phyloP scores from a whole-genome alignment of 2,329 filamentous ascomycete species.

The Venturia effusa region DNA sequence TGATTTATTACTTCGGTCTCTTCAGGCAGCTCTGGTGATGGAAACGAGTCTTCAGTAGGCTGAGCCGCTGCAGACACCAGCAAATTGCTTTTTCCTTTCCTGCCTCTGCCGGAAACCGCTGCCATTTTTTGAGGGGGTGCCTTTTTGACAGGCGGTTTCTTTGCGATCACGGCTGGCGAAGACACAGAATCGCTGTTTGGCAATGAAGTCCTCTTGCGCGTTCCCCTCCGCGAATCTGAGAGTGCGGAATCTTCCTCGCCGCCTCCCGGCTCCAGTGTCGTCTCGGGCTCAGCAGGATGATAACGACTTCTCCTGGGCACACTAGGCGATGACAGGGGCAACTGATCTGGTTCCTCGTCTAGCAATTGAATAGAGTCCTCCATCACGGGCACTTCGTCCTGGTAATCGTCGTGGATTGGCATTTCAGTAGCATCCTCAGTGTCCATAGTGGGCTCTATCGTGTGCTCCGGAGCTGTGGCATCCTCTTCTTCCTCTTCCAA shows the following conservation, averaged over 20 bases:
- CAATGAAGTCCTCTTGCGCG: neutral
- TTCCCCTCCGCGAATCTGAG: neutral
- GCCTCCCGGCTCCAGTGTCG: neutral
- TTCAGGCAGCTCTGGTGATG: neutral
- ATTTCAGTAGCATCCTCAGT: neutral
- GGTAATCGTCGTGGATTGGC: neutral
- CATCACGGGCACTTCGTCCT: neutral
- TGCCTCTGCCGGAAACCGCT: neutral
- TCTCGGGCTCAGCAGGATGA: neutral
- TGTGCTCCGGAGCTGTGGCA: neutral
- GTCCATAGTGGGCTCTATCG: neutral
- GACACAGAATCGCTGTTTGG: neutral
- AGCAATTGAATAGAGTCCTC: conserved; percentile 2
- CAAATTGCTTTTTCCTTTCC: neutral
- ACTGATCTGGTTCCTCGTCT: neutral
- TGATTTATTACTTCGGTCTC: neutral
- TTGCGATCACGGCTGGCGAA: neutral
- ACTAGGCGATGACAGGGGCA: neutral
- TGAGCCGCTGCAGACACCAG: neutral
- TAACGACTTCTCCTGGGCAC: neutral
- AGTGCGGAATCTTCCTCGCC: neutral
- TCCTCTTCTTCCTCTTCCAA: conserved; percentile 1
- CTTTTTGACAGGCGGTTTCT: neutral
- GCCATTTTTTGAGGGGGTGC: neutral
- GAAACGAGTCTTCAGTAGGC: neutral